Conservation (phyloP, 345 rosid species). For the Clausena lansium region DNA sequence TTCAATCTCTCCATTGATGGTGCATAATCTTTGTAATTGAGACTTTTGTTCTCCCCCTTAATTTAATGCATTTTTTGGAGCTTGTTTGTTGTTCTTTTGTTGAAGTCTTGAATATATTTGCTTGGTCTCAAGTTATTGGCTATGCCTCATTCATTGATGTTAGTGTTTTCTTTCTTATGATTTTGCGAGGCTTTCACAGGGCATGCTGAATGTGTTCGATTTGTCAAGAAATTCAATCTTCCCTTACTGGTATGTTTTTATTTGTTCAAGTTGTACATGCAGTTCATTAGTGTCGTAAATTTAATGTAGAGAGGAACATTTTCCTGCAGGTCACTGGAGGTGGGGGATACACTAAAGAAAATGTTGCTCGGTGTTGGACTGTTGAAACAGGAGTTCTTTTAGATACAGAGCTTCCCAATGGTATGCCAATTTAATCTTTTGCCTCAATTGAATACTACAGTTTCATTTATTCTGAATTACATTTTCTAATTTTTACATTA, state of each 20-base stretch:
- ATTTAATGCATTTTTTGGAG: constrained; percentile 5
- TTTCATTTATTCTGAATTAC: not conserved
- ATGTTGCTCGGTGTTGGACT: constrained; percentile 98
- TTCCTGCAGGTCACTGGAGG: constrained; percentile 89
- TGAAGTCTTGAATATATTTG: not conserved
- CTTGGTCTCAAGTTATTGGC: constrained; percentile 12
- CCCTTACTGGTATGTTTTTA: constrained; percentile 70
- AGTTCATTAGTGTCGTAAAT: not conserved
- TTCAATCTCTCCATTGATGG: constrained; percentile 99
- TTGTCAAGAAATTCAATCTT: constrained; percentile 90
- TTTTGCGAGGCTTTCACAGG: constrained; percentile 45
- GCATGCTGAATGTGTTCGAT: constrained; percentile 91
- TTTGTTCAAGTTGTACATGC: constrained; percentile 13
- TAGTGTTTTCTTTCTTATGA: not conserved
- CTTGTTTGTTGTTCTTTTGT: constrained; percentile 1
- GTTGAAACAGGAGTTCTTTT: constrained; percentile 91
- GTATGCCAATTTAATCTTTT: constrained; percentile 27
- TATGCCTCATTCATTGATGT: not conserved
- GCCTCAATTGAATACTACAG: not conserved
- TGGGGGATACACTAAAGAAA: constrained; percentile 97
- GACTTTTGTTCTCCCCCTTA: constrained; percentile 11
- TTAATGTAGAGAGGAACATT: not conserved
- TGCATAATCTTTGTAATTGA: constrained; percentile 55
- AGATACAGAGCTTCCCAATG: constrained; percentile 89
- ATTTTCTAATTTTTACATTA: not conserved